These are phyloP conservation scores for Tetracentron sinense DNA, from an alignment of 164 flowering plant genomes.

Conservation along the genomic window DNA sequence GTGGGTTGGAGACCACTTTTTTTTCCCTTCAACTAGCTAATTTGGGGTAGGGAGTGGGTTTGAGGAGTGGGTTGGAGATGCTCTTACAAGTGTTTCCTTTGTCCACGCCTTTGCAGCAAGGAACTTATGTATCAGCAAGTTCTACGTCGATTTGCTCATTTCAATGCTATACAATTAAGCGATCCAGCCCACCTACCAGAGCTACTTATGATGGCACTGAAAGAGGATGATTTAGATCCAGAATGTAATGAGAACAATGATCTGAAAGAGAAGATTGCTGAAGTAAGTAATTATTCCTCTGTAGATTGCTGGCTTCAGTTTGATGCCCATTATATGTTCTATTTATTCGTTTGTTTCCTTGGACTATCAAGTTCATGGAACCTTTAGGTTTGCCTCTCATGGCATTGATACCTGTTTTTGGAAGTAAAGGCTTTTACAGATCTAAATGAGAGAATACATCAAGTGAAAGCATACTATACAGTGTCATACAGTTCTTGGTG, in stretches of 20 bases:
- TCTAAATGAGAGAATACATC: too few relatives aligned
- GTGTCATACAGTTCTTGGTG: too few relatives aligned
- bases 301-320: not conserved
- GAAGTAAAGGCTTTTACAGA: too few relatives aligned
- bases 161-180: conserved; percentile 90
- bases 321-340: not conserved
- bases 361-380: not conserved
- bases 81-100: too few relatives aligned
- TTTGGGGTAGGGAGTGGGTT: too few relatives aligned
- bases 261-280: conserved; percentile 72
- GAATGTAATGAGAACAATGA: conserved; percentile 58
- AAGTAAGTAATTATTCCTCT: conserved; percentile 39
- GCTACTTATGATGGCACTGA: conserved; percentile 71
- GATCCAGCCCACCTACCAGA: conserved; percentile 73
- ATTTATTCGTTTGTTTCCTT: not conserved
- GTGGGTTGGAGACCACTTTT: too few relatives aligned
- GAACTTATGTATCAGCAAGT: conserved; percentile 99
- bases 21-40: too few relatives aligned
- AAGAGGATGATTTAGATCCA: conserved; percentile 71
- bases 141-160: conserved; percentile 86
- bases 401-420: too few relatives aligned
- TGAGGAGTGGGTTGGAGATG: too few relatives aligned
- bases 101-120: conserved; percentile 52
- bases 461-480: too few relatives aligned
- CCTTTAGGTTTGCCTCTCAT: too few relatives aligned